A percentile compares a stretch with the other conserved stretches of the same genome.
Evolutionary conservation across 2,329 filamentous ascomycete genomes (phyloP).

Genomic region (Dothistroma septosporum): DNA sequence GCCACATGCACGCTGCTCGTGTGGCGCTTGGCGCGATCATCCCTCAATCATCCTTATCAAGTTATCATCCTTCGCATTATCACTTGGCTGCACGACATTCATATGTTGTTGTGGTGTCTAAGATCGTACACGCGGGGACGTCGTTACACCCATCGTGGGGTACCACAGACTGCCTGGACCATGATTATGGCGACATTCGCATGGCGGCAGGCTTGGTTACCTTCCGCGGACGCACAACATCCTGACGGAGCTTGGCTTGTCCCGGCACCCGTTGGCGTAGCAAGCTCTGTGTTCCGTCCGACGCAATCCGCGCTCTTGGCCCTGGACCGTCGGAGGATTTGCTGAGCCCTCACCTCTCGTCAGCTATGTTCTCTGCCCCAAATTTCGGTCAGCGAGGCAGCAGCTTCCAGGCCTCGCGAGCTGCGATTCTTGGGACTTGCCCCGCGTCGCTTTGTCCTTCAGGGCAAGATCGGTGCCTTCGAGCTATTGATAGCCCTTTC

Average conservation of each 20-base stretch:
- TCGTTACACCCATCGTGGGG: neutral
- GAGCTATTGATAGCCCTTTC: neutral
- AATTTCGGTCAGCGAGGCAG: neutral
- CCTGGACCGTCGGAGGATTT: neutral
- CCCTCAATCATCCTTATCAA: too few species aligned
- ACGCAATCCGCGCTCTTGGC: neutral
- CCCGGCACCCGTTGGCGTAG: neutral
- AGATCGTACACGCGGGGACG: neutral
- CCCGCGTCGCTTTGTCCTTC: neutral
- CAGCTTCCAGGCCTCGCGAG: neutral
- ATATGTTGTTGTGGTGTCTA: neutral
- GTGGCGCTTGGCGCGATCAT: slow-evolving; percentile 1
- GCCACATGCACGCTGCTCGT: neutral
- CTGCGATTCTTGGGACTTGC: neutral
- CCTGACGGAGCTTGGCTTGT: neutral
- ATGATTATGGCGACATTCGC: slow-evolving; percentile 2
- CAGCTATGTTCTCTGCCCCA: neutral
- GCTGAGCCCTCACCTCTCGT: neutral
- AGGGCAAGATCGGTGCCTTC: neutral
- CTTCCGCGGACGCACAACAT: neutral
- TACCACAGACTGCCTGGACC: neutral
- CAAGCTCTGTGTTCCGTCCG: neutral
- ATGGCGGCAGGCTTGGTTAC: neutral
- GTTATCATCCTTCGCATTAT: neutral
- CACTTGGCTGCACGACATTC: neutral